Percentiles rank a stretch among this genome's conserved stretches.
Conservation (phyloP, 2,329 filamentous ascomycete species). For the Ophiognomonia clavigignenti-juglandacearum region DNA sequence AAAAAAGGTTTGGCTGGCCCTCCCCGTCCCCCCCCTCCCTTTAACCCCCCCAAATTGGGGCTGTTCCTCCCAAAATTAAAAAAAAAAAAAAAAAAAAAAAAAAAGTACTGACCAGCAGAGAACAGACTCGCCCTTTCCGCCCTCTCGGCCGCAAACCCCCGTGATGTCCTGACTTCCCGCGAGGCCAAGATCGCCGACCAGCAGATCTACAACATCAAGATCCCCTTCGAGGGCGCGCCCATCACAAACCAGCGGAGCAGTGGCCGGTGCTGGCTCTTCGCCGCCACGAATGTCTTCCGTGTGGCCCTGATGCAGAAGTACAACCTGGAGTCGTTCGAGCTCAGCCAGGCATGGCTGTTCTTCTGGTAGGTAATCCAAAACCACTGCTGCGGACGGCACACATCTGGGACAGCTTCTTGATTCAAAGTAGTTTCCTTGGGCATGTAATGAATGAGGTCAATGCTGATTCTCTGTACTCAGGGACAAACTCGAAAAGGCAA, state of each 20-base stretch:
- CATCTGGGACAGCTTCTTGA: no score
- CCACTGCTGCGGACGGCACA: no score
- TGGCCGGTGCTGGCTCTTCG: conserved; percentile 89
- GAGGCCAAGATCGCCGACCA: conserved; percentile 61
- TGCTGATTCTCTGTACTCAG: not conserved
- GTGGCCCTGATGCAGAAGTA: conserved; percentile 84
- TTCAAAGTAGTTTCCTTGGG: no score
- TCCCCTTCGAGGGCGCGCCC: conserved; percentile 75
- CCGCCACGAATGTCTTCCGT: conserved; percentile 85
- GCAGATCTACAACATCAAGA: conserved; percentile 78
- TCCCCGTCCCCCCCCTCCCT: no score
- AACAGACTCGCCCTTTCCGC: conserved; percentile 69
- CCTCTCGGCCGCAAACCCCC: conserved; percentile 62
- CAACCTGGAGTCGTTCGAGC: conserved; percentile 70
- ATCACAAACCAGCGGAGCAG: conserved; percentile 81
- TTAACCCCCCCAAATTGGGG: no score
- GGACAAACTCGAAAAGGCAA: conserved; percentile 87
- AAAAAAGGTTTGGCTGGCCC: no score
- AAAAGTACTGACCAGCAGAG: conserved; percentile 32
- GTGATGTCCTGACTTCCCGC: conserved; percentile 60
- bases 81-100: no score
- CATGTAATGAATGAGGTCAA: not conserved
- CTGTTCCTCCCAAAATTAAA: no score
- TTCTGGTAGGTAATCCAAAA: conserved; percentile 66
- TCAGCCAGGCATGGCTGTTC: conserved; percentile 85